Evolutionary conservation across 1,139 yeast genomes (phyloP), one percentile per base, ranked within the genome.

Genomic region (Blastobotrys apis): DNA sequence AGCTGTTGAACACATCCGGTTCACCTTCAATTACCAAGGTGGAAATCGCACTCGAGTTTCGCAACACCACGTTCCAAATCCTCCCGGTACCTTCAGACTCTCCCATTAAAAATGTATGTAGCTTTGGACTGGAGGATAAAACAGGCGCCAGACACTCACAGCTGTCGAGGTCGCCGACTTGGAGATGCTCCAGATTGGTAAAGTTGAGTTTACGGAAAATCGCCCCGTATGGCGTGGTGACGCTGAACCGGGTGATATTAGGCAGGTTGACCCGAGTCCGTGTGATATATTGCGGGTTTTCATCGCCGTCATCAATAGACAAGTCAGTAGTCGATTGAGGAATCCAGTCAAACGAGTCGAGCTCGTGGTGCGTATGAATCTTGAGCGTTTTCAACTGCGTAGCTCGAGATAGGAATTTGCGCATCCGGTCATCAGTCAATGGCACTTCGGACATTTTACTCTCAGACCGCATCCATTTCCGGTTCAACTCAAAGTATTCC

Each of bases 221-320:
- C 10, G 38, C 45, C 4, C 45, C 45, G 25, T 42, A 42, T 8
- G 45, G 45, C 4, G 45, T 42, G 13, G 41, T 37, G n/a, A 37
- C 37, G 30, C 37, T 37, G 12, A 42, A 31, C 23, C 38, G 33
- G 6, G 10, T 16, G 15, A 42, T 32, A 4, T 32, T 37, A 3
- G 45, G 41, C 37, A 42, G 34, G 9, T 31, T 17, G 23, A 37
- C 31, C 8, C 41, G 17, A 20, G 41, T 25, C 19, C 31, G 27
- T 25, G 37, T 37, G 22, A 42, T 31, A 27, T 27, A 34, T 13
- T 25, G 36, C 8, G 45, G 45, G 22, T 33, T 37, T n/a, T 42
- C 45, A 19, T 42, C 45, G 15, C 41, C 41, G 22, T 42, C 45
- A 10, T 42, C 45, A 15, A 42, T 26, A 17, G 35, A 15, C 2